phyloP scores from a whole-genome alignment of 139 green algal genomes.

The Helicosporidium sp. region DNA sequence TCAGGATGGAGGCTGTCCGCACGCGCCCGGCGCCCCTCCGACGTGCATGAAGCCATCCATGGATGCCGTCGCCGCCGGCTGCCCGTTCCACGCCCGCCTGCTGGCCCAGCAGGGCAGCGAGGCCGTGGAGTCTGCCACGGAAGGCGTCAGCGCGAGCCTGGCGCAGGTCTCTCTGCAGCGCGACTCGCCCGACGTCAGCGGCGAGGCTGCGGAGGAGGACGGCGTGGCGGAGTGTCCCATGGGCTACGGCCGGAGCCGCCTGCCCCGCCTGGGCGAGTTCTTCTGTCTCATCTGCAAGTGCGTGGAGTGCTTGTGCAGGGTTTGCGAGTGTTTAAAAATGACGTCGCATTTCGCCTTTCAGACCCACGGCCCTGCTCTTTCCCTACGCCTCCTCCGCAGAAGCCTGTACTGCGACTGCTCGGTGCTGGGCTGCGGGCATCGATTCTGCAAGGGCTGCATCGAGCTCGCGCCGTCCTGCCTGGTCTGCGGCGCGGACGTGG shows the following conservation, averaged over 20 bases:
- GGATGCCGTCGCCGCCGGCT: not conserved
- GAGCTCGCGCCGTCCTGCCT: constrained; percentile 7
- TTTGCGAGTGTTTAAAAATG: not conserved
- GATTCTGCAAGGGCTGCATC: constrained; percentile 13
- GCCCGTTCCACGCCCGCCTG: not conserved
- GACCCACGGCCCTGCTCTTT: not conserved
- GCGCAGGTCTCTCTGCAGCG: not conserved
- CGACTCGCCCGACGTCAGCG: too few species aligned
- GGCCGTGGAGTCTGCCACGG: too few species aligned
- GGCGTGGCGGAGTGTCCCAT: constrained; percentile 10
- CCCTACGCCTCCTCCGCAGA: not conserved
- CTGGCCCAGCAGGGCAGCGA: too few species aligned
- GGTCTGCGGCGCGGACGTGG: constrained; percentile 13
- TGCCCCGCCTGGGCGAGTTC: constrained; percentile 6
- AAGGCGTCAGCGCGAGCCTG: too few species aligned
- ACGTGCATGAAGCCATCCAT: too few species aligned
- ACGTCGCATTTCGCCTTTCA: not conserved
- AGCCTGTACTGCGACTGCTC: constrained; percentile 9
- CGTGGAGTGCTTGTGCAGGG: not conserved
- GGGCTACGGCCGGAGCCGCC: constrained; percentile 3
- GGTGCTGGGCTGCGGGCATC: constrained; percentile 10
- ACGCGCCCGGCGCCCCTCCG: too few species aligned
- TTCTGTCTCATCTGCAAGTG: constrained; percentile 19
- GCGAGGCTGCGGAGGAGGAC: too few species aligned
- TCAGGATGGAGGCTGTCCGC: too few species aligned